Percentiles rank a stretch among this genome's conserved stretches.
phyloP scores from a whole-genome alignment of 2,329 filamentous ascomycete genomes.

The Diaporthe sp. region DNA sequence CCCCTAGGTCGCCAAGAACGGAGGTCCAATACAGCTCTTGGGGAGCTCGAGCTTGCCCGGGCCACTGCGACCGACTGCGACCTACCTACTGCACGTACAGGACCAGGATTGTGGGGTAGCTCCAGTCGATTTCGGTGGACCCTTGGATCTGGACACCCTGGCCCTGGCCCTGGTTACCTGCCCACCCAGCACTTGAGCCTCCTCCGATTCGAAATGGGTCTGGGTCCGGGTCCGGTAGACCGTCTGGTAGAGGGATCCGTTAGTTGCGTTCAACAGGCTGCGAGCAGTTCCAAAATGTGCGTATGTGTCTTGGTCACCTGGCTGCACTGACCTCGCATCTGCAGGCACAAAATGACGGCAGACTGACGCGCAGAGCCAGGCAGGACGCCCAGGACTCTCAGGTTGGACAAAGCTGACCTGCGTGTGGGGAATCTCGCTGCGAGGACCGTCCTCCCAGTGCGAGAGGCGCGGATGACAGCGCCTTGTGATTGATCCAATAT shows the following conservation, averaged over 20 bases:
- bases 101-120: slow-evolving; percentile 39
- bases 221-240: neutral
- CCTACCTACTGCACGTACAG: neutral
- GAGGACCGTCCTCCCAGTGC: neutral
- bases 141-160: slow-evolving; percentile 35
- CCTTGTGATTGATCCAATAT: slow-evolving; percentile 15
- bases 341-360: neutral
- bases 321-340: slow-evolving; percentile 6
- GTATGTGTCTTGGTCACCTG: neutral
- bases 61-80: slow-evolving; percentile 18
- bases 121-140: slow-evolving; percentile 33
- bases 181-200: slow-evolving; percentile 25
- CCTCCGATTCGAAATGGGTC: neutral
- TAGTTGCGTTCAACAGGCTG: neutral
- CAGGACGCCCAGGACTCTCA: neutral
- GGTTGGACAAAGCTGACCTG: slow-evolving; percentile 19
- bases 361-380: neutral
- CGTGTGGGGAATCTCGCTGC: slow-evolving; percentile 1
- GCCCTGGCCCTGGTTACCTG: slow-evolving; percentile 13
- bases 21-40: slow-evolving; percentile 19
- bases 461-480: neutral
- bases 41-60: slow-evolving; percentile 16
- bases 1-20: neutral
- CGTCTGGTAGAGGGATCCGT: neutral
- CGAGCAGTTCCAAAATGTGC: neutral